Conservation (phyloP, 176 grass and related monocot genomes). For the Elymus sibiricus region DNA sequence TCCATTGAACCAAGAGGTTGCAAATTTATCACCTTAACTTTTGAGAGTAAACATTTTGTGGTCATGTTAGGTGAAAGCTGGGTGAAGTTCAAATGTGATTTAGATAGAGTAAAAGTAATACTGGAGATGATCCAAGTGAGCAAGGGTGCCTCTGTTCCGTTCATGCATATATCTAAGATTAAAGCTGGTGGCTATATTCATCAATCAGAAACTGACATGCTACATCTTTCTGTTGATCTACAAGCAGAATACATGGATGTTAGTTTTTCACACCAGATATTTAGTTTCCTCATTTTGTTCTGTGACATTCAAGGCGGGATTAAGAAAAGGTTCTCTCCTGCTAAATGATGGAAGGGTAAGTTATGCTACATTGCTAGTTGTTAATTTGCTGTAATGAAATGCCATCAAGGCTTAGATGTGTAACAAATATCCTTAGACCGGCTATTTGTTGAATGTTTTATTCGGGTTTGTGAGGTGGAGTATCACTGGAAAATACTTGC, state of each 20-base stretch:
- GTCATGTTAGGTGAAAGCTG: conserved; percentile 45
- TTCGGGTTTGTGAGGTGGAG: conserved; percentile 12
- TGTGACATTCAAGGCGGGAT: conserved; percentile 50
- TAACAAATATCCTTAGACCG: not conserved
- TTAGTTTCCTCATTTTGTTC: conserved; percentile 47
- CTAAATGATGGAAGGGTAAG: conserved; percentile 99
- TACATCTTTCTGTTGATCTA: conserved; percentile 56
- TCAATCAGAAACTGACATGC: conserved; percentile 27
- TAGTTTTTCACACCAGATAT: conserved; percentile 90
- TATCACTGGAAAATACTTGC: not conserved
- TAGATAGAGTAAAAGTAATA: conserved; percentile 66
- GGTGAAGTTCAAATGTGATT: conserved; percentile 60
- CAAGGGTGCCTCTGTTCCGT: conserved; percentile 68
- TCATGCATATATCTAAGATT: conserved; percentile 68
- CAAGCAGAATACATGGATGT: conserved; percentile 73
- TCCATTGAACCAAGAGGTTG: conserved; percentile 40
- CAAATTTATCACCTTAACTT: conserved; percentile 61
- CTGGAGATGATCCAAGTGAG: conserved; percentile 72
- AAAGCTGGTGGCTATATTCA: conserved; percentile 49
- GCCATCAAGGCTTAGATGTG: not conserved
- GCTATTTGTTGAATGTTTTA: conserved; percentile 22
- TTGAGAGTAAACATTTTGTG: conserved; percentile 80
- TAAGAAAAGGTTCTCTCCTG: conserved; percentile 85
- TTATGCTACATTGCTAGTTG: conserved; percentile 14
- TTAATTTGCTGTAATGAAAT: conserved; percentile 30